Percentiles rank a stretch among this genome's conserved stretches.
Conservation (phyloP, 371 early-diverging fungal species). For the Rhizopus stolonifer region DNA sequence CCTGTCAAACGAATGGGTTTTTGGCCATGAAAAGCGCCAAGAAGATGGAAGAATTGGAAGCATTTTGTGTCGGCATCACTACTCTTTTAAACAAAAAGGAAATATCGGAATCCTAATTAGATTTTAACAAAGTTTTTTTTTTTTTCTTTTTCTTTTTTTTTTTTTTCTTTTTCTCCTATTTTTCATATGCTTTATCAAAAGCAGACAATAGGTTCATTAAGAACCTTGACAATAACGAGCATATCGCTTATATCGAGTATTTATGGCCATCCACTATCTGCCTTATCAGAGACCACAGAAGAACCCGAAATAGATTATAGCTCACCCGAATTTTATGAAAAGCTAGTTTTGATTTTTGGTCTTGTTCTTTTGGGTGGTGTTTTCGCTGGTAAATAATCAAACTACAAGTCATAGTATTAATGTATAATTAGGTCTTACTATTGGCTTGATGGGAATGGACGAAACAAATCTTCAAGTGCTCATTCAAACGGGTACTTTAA, state of each 20-base stretch:
- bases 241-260: slow-evolving; percentile 18
- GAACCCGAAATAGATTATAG: slow-evolving; percentile 22
- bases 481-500: slow-evolving; percentile 67
- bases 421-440: slow-evolving; percentile 65
- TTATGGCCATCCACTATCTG: slow-evolving; percentile 27
- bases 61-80: slow-evolving; percentile 32
- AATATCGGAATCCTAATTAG: not conserved
- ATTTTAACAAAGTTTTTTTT: not conserved
- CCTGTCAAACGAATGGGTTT: slow-evolving; percentile 17
- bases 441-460: slow-evolving; percentile 82
- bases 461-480: slow-evolving; percentile 70
- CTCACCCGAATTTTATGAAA: slow-evolving; percentile 23
- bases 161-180: not conserved
- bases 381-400: slow-evolving; percentile 22
- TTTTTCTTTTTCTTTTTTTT: slow-evolving; percentile 4
- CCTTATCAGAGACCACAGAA: slow-evolving; percentile 4
- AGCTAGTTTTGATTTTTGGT: slow-evolving; percentile 13
- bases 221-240: slow-evolving; percentile 13
- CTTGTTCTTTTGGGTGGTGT: slow-evolving; percentile 28
- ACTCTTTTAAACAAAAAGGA: slow-evolving; percentile 10
- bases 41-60: slow-evolving; percentile 21
- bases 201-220: slow-evolving; percentile 10
- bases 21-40: slow-evolving; percentile 20
- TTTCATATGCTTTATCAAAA: not conserved
- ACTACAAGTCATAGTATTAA: not conserved